A percentile compares a stretch with the other conserved stretches of the same genome.
These are phyloP conservation scores for Senna tora DNA, from an alignment of 306 rosid species.

Conservation along the genomic window DNA sequence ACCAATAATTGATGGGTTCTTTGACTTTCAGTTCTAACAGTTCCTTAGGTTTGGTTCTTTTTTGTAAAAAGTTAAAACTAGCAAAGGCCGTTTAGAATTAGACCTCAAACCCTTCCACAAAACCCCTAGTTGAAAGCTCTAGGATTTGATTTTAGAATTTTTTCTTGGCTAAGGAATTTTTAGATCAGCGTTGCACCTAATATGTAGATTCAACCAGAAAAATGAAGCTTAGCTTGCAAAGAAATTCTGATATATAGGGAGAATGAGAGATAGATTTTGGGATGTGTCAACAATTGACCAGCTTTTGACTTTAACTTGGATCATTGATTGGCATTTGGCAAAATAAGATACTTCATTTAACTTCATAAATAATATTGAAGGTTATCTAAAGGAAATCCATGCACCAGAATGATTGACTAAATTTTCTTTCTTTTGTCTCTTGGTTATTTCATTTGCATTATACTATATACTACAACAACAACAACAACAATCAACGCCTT, in stretches of 20 bases:
- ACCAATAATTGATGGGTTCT: background rate
- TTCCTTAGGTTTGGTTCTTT: slow-evolving; percentile 13
- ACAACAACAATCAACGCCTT: no score
- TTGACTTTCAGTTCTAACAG: background rate
- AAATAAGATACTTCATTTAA: background rate
- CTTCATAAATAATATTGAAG: background rate
- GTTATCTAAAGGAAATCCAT: background rate
- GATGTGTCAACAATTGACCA: background rate
- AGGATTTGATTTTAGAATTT: background rate
- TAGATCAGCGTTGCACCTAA: background rate
- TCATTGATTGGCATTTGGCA: slow-evolving; percentile 17
- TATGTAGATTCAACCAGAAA: background rate
- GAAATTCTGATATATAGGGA: background rate
- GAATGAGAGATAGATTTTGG: slow-evolving; percentile 6
- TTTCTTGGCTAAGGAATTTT: no score
- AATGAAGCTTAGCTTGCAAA: background rate
- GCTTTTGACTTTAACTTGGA: slow-evolving; percentile 10
- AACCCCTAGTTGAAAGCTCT: background rate
- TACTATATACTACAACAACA: background rate
- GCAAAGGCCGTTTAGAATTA: background rate
- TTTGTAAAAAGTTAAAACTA: slow-evolving; percentile 2
- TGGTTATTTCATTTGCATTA: slow-evolving; percentile 19
- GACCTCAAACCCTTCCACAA: background rate
- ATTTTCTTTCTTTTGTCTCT: background rate
- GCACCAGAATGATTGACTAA: background rate